Percentiles rank a stretch among this genome's conserved stretches.
Conservation (phyloP, 179 eudicot genomes). For the Beta corolliflora region DNA sequence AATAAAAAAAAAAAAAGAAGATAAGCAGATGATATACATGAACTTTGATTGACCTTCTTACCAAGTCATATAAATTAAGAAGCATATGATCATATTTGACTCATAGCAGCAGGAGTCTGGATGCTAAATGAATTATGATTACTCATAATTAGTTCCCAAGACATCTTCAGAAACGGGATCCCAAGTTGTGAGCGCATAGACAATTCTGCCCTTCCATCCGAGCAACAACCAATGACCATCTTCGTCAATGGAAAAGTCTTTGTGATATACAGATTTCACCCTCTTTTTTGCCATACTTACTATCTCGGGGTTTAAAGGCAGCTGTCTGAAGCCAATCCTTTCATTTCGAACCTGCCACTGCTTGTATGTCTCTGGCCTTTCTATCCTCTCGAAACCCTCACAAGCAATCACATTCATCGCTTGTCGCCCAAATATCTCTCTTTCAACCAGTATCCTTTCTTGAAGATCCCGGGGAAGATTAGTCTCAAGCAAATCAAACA, state of each 20-base stretch:
- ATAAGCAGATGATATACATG: not conserved
- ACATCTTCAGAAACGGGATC: constrained; percentile 19
- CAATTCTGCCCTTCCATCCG: constrained; percentile 59
- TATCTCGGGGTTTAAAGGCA: constrained; percentile 40
- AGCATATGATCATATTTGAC: not conserved
- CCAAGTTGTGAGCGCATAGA: constrained; percentile 53
- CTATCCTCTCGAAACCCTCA: constrained; percentile 56
- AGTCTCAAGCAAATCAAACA: constrained; percentile 55
- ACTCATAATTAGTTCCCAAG: not conserved
- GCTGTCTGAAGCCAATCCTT: constrained; percentile 49
- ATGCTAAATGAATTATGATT: not conserved
- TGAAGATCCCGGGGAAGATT: constrained; percentile 42
- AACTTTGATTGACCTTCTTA: not conserved
- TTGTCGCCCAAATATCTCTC: constrained; percentile 52
- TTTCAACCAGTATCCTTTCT: constrained; percentile 51
- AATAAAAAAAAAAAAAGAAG: not conserved
- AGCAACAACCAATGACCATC: constrained; percentile 55
- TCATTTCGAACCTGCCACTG: constrained; percentile 58
- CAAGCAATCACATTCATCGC: constrained; percentile 58
- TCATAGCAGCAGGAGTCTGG: not conserved
- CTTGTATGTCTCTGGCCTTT: constrained; percentile 59
- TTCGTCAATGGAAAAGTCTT: constrained; percentile 47
- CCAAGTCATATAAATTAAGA: not conserved
- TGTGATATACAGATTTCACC: constrained; percentile 43
- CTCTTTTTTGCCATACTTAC: constrained; percentile 38